phyloP scores from a whole-genome alignment of 2,329 filamentous ascomycete genomes.

The Emergomyces orientalis region DNA sequence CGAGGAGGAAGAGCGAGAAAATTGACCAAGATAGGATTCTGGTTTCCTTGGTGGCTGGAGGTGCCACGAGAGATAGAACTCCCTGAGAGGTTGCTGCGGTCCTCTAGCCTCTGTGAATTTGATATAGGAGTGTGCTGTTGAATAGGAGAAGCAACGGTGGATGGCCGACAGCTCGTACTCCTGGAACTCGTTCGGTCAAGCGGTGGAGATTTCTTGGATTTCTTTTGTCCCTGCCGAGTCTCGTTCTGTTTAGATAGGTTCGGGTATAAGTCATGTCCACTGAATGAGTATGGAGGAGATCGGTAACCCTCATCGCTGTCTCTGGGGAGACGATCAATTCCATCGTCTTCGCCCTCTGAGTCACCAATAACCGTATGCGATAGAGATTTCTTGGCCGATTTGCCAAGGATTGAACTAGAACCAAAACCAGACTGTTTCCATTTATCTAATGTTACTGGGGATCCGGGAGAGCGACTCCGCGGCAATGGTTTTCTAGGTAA shows the following conservation, averaged over 20 bases:
- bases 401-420: conserved; percentile 10
- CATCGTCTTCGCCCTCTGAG: conserved; percentile 28
- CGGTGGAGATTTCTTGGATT: background rate
- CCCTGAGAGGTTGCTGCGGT: background rate
- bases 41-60: conserved; percentile 15
- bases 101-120: background rate
- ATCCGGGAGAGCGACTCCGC: conserved; percentile 14
- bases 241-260: conserved; percentile 8
- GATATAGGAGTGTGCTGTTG: conserved; percentile 16
- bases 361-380: conserved; percentile 23
- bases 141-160: conserved; percentile 18
- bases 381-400: conserved; percentile 8
- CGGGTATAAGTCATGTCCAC: conserved; percentile 24
- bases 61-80: conserved; percentile 12
- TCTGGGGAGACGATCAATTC: conserved; percentile 19
- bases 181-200: background rate
- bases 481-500: conserved; percentile 25
- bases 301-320: background rate
- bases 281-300: conserved; percentile 7
- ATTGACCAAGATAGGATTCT: conserved; percentile 21
- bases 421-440: conserved; percentile 7
- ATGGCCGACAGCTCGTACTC: background rate
- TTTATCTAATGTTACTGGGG: conserved; percentile 10
- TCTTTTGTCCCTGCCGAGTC: background rate
- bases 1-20: conserved; percentile 26